A percentile compares a stretch with the other conserved stretches of the same genome.
These are phyloP conservation scores for Hymenoscyphus salicellus DNA, from an alignment of 2,329 filamentous ascomycete genomes.

Conservation along the genomic window DNA sequence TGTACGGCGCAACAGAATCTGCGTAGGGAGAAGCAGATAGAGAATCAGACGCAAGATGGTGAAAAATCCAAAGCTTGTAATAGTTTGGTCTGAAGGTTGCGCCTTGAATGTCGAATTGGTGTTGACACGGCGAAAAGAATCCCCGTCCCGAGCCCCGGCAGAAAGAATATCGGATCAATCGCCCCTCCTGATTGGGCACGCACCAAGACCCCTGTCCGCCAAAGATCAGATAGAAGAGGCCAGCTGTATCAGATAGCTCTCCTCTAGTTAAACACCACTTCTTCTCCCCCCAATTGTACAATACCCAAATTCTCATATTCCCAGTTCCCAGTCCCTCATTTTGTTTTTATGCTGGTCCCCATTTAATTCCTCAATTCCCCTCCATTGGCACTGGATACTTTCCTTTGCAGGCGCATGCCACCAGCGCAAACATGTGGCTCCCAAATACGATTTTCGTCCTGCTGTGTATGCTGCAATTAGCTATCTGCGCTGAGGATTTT, in stretches of 20 bases:
- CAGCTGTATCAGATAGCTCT: too few species aligned
- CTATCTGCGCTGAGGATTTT: conserved; percentile 65
- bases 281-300: conserved; percentile 6
- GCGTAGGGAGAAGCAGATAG: too few species aligned
- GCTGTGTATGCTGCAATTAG: conserved; percentile 53
- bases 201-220: too few species aligned
- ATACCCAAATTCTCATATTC: conserved; percentile 10
- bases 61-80: too few species aligned
- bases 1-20: neutral
- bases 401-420: conserved; percentile 16
- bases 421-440: conserved; percentile 47
- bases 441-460: conserved; percentile 51
- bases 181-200: too few species aligned
- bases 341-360: conserved; percentile 18
- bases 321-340: conserved; percentile 20
- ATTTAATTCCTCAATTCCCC: conserved; percentile 12
- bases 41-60: too few species aligned
- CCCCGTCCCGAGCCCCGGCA: neutral
- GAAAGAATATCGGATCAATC: neutral
- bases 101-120: neutral
- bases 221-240: too few species aligned
- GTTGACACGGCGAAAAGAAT: neutral
- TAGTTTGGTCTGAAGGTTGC: neutral
- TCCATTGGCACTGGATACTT: conserved; percentile 6
- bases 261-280: neutral